A percentile compares a stretch with the other conserved stretches of the same genome.
phyloP scores from a whole-genome alignment of 2,329 filamentous ascomycete species.

The Aspergillus cejpii region DNA sequence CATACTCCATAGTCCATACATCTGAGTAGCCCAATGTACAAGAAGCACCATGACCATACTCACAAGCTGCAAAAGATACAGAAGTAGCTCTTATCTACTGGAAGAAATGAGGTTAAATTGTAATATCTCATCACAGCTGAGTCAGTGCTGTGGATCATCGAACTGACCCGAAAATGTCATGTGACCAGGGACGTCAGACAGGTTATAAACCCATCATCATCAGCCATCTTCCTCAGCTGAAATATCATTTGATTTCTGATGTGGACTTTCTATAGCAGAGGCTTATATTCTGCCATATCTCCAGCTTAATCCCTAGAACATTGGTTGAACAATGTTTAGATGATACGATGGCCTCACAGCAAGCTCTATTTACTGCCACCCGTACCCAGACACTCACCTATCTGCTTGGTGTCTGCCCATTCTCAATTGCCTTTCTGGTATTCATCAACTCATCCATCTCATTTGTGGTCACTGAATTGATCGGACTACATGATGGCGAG shows the following conservation, averaged over 20 bases:
- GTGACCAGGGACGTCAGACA: neutral
- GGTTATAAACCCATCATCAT: neutral
- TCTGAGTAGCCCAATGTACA: no score
- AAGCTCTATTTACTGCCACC: constrained; percentile 50
- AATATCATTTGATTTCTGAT: neutral
- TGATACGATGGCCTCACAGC: constrained; percentile 25
- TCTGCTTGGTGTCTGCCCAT: constrained; percentile 56
- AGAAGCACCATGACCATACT: no score
- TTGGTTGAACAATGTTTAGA: neutral
- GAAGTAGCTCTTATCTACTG: no score
- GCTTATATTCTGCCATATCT: neutral
- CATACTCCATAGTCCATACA: no score
- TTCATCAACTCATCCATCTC: constrained; percentile 60
- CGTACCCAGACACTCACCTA: constrained; percentile 54
- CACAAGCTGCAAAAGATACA: no score
- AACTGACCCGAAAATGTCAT: neutral
- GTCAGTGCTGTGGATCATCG: neutral
- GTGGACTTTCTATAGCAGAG: neutral
- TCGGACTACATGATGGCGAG: constrained; percentile 50
- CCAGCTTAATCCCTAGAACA: neutral
- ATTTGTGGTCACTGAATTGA: constrained; percentile 58
- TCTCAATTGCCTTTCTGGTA: constrained; percentile 60
- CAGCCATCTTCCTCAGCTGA: neutral
- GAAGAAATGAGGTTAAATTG: no score
- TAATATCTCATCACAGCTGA: no score